Percentiles rank a stretch among this genome's conserved stretches.
Evolutionary conservation across 371 early-diverging fungal genomes (phyloP).

Genomic region (Lichtheimia corymbifera): DNA sequence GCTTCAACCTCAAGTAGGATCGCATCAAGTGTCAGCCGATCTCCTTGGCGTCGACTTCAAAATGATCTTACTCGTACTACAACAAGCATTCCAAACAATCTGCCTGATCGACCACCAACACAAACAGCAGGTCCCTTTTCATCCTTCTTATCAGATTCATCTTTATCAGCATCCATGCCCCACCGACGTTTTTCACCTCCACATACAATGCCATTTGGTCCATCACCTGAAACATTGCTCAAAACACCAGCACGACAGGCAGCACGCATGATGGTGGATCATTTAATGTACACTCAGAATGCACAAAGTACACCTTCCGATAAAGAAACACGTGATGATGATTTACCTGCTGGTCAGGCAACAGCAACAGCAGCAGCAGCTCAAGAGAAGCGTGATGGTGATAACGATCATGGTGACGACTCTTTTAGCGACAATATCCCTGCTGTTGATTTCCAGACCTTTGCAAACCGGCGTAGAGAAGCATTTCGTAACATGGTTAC

Average conservation of each 20-base stretch:
- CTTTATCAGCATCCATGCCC: not conserved
- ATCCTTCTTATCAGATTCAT: not conserved
- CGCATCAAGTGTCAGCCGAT: not conserved
- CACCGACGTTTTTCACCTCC: slow-evolving; percentile 34
- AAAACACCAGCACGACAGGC: slow-evolving; percentile 42
- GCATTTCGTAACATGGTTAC: not conserved
- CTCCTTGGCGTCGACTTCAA: slow-evolving; percentile 23
- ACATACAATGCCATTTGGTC: slow-evolving; percentile 37
- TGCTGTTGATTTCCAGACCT: not conserved
- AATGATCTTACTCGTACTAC: too few species aligned
- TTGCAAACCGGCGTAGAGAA: not conserved
- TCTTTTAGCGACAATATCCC: too few species aligned
- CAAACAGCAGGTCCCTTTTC: slow-evolving; percentile 4
- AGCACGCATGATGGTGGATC: slow-evolving; percentile 30
- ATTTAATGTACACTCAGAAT: slow-evolving; percentile 23
- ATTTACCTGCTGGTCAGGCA: slow-evolving; percentile 2
- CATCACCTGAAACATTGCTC: slow-evolving; percentile 20
- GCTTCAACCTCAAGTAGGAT: not conserved
- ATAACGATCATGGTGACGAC: not conserved
- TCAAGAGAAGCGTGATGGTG: not conserved
- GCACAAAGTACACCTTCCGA: slow-evolving; percentile 16
- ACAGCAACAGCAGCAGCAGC: not conserved
- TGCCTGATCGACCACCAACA: not conserved
- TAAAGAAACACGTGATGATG: not conserved
- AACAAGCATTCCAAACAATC: too few species aligned